phyloP scores from a whole-genome alignment of 371 early-diverging fungal species.

The Apophysomyces ossiformis region DNA sequence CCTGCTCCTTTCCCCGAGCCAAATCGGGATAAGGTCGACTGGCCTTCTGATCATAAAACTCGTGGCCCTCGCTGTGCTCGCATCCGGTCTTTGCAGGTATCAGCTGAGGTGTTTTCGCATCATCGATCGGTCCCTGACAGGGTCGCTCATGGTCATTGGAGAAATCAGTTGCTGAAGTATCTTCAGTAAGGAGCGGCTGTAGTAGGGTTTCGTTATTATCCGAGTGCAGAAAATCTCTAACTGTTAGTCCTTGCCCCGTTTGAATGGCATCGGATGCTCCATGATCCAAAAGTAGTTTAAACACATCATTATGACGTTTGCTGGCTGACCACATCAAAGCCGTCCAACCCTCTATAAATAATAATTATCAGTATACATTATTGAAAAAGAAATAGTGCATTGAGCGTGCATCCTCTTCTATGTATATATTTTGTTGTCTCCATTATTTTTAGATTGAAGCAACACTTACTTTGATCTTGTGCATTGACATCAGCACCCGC shows the following conservation, averaged over 20 bases:
- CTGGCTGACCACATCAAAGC: conserved; percentile 91
- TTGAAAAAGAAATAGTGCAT: not conserved
- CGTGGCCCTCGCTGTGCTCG: conserved; percentile 13
- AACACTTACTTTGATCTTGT: conserved; percentile 74
- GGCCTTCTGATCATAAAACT: conserved; percentile 8
- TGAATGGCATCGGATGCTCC: conserved; percentile 70
- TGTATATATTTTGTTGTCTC: not conserved
- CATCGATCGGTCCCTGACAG: conserved; percentile 19
- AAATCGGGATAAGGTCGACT: not conserved
- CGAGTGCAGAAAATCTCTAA: conserved; percentile 66
- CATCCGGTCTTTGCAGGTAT: conserved; percentile 20
- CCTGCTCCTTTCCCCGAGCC: conserved; percentile 35
- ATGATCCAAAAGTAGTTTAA: conserved; percentile 66
- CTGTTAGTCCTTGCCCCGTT: conserved; percentile 70
- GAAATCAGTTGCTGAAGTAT: too few relatives aligned
- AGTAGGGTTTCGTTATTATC: conserved; percentile 33
- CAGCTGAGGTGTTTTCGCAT: conserved; percentile 12
- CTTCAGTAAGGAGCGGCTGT: conserved; percentile 8
- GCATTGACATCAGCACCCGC: conserved; percentile 76
- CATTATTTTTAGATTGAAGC: conserved; percentile 1
- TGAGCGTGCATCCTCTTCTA: not conserved
- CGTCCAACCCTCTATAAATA: conserved; percentile 84
- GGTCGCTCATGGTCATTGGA: not conserved
- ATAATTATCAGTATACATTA: too few relatives aligned
- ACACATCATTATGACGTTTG: conserved; percentile 69